Conservation (phyloP, 2,329 filamentous ascomycete species). For the Xylariaceae sp. region DNA sequence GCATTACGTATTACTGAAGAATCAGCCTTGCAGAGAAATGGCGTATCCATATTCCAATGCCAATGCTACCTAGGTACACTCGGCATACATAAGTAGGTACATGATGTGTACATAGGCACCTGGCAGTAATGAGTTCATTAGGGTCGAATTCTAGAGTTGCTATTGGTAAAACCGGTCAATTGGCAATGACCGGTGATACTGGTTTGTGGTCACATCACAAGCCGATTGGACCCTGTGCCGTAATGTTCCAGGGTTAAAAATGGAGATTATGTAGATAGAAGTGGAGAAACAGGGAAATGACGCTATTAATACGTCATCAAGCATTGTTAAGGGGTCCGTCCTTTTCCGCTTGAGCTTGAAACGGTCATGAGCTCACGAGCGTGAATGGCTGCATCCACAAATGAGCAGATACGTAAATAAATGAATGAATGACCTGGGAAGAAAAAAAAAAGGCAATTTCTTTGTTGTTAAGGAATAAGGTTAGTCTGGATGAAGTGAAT, state of each 20-base stretch:
- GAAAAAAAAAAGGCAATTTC: slow-evolving; percentile 3
- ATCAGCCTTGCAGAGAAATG: background rate
- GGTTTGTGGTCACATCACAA: slow-evolving; percentile 22
- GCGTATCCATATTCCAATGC: too few species aligned
- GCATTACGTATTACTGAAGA: background rate
- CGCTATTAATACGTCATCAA: slow-evolving; percentile 28
- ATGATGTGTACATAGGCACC: too few species aligned
- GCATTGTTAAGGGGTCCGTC: slow-evolving; percentile 11
- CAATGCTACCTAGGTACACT: too few species aligned
- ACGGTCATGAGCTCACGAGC: slow-evolving; percentile 23
- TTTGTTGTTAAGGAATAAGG: too few species aligned
- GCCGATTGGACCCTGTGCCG: slow-evolving; percentile 14
- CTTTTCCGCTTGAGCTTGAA: slow-evolving; percentile 12
- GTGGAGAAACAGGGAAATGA: slow-evolving; percentile 25
- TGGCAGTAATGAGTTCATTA: background rate
- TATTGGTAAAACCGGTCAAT: background rate
- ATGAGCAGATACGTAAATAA: slow-evolving; percentile 3
- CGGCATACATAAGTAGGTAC: too few species aligned
- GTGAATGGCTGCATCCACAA: background rate
- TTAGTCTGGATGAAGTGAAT: too few species aligned
- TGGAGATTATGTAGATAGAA: slow-evolving; percentile 9
- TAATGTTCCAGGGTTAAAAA: slow-evolving; percentile 19
- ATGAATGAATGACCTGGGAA: background rate
- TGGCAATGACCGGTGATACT: slow-evolving; percentile 12
- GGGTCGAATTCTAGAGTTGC: background rate